Conservation (phyloP, 768 basidiomycete species). For the Podaxis sp. region DNA sequence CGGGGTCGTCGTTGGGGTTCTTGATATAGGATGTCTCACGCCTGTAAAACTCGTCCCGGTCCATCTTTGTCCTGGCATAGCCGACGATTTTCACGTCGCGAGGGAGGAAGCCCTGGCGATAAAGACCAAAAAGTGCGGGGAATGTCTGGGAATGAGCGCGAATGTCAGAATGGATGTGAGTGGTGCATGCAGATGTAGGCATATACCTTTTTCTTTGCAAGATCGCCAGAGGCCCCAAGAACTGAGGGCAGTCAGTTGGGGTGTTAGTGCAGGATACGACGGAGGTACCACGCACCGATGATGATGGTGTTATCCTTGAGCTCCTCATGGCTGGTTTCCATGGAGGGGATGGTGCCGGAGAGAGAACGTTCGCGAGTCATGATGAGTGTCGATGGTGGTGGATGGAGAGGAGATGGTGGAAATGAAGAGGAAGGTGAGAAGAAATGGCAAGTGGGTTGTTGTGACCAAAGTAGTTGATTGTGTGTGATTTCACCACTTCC, state of each 20-base stretch:
- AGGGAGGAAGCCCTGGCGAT: conserved; percentile 75
- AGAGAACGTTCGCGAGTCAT: conserved; percentile 50
- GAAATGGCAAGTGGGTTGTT: conserved; percentile 7
- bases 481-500: neutral
- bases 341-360: conserved; percentile 86
- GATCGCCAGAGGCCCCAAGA: conserved; percentile 93
- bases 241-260: conserved; percentile 40
- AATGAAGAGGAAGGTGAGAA: conserved; percentile 12
- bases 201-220: conserved; percentile 95
- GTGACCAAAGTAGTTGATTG: too few species aligned
- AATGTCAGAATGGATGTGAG: conserved; percentile 8
- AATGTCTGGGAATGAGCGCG: conserved; percentile 61
- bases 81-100: conserved; percentile 86
- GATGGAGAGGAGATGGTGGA: conserved; percentile 14
- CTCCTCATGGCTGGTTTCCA: conserved; percentile 67
- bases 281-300: conserved; percentile 54
- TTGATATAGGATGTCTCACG: conserved; percentile 87
- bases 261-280: neutral
- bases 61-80: conserved; percentile 97
- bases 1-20: conserved; percentile 56
- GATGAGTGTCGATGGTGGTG: conserved; percentile 18
- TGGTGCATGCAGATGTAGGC: neutral
- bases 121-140: conserved; percentile 92
- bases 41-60: conserved; percentile 76
- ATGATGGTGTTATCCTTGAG: conserved; percentile 88